Evolutionary conservation across 306 rosid species (phyloP).

Genomic region (Sophora flavescens): DNA sequence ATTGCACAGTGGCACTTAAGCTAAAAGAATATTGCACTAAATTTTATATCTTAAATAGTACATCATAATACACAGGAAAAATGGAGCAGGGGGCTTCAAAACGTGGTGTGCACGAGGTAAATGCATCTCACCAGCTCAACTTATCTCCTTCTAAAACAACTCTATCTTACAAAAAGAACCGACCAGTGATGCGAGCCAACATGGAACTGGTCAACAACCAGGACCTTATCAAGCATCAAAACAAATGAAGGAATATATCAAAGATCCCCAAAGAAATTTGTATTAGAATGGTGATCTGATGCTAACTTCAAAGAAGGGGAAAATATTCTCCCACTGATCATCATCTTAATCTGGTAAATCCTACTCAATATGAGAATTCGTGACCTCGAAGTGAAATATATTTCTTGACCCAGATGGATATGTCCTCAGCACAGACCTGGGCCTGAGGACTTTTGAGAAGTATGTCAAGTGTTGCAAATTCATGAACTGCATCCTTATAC

Average conservation of each 20-base stretch:
- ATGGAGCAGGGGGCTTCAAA: slow-evolving; percentile 50
- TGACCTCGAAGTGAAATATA: slow-evolving; percentile 93
- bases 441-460: slow-evolving; percentile 95
- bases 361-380: slow-evolving; percentile 85
- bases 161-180: slow-evolving; percentile 63
- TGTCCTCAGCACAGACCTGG: slow-evolving; percentile 91
- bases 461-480: slow-evolving; percentile 90
- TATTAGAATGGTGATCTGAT: slow-evolving; percentile 32
- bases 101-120: slow-evolving; percentile 40
- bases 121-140: slow-evolving; percentile 59
- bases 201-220: slow-evolving; percentile 42
- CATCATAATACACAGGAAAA: slow-evolving; percentile 59
- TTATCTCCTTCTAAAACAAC: slow-evolving; percentile 58
- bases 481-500: slow-evolving; percentile 94
- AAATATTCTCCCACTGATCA: slow-evolving; percentile 33
- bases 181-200: slow-evolving; percentile 24
- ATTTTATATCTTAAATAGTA: slow-evolving; percentile 52
- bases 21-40: slow-evolving; percentile 43
- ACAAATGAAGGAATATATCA: slow-evolving; percentile 38
- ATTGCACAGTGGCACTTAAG: slow-evolving; percentile 11
- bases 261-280: slow-evolving; percentile 33
- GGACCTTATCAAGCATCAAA: slow-evolving; percentile 42
- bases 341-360: slow-evolving; percentile 32
- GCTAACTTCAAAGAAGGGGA: slow-evolving; percentile 38
- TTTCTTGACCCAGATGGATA: slow-evolving; percentile 96